Percentiles rank a stretch among this genome's conserved stretches.
Evolutionary conservation across 2,329 filamentous ascomycete species (phyloP).

Genomic region (Pyrenophora seminiperda): DNA sequence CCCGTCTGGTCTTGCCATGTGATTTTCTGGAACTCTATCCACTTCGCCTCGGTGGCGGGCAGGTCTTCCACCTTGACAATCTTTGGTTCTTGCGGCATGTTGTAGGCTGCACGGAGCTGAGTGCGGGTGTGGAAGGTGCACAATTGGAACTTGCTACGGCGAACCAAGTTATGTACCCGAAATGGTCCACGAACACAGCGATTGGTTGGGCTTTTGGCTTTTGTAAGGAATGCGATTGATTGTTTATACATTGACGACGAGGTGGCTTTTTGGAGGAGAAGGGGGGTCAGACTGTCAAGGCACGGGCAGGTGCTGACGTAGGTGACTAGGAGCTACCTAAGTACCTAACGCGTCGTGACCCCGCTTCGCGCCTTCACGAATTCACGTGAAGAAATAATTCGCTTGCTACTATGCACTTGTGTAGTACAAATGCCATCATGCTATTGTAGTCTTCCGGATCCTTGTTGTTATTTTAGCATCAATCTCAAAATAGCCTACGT

Average conservation of each 20-base stretch:
- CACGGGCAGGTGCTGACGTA: conserved; percentile 13
- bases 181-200: not conserved
- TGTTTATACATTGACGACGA: not conserved
- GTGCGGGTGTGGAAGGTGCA: conserved; percentile 22
- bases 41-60: conserved; percentile 59
- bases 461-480: too few species aligned
- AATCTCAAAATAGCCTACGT: not conserved
- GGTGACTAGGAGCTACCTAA: conserved; percentile 17
- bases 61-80: conserved; percentile 53
- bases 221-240: not conserved
- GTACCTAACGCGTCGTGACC: conserved; percentile 6
- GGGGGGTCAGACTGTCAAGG: not conserved
- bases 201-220: not conserved
- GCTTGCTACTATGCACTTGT: too few species aligned
- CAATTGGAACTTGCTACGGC: not conserved
- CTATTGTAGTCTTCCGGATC: too few species aligned
- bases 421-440: too few species aligned
- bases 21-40: conserved; percentile 62
- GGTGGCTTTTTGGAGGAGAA: not conserved
- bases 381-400: conserved; percentile 2
- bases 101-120: conserved; percentile 31
- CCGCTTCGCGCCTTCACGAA: conserved; percentile 21
- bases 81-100: conserved; percentile 41
- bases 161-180: not conserved
- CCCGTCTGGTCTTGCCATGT: conserved; percentile 56